These are phyloP conservation scores for Stropharia rugosoannulata DNA, from an alignment of 768 basidiomycete genomes.

Conservation along the genomic window DNA sequence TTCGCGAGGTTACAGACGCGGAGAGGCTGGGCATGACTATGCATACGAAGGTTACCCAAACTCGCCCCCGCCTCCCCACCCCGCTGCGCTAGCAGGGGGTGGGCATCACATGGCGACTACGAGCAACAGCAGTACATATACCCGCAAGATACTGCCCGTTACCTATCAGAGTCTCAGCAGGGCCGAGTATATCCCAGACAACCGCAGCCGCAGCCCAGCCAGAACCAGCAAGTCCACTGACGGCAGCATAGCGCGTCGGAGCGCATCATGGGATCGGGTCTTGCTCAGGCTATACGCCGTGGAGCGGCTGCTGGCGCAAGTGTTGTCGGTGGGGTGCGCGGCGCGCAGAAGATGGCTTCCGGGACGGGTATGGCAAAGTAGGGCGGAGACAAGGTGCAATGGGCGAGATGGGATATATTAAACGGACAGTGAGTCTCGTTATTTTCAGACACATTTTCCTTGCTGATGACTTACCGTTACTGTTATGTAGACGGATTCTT, in stretches of 20 bases:
- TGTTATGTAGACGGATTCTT: conserved; percentile 38
- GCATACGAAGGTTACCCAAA: conserved; percentile 10
- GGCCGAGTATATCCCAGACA: background rate
- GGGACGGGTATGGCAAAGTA: background rate
- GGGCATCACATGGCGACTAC: no score
- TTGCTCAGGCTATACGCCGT: conserved; percentile 21
- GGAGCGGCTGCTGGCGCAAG: conserved; percentile 9
- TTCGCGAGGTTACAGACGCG: background rate
- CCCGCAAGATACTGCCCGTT: background rate
- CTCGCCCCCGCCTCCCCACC: conserved; percentile 5
- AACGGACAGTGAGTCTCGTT: conserved; percentile 13
- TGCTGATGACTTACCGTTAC: background rate
- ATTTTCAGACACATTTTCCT: background rate
- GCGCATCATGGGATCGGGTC: conserved; percentile 14
- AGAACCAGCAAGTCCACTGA: background rate
- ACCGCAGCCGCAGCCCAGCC: background rate
- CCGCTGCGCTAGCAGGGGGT: background rate
- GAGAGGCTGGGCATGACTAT: conserved; percentile 3
- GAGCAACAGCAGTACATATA: background rate
- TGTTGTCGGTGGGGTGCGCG: background rate
- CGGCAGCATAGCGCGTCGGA: background rate
- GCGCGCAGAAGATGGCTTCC: background rate
- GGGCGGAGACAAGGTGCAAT: conserved; percentile 34
- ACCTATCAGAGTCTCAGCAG: background rate
- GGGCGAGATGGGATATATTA: conserved; percentile 45